These are phyloP conservation scores for Lasiosphaeria ovina DNA, from an alignment of 495 filamentous ascomycete genomes.

Conservation along the genomic window DNA sequence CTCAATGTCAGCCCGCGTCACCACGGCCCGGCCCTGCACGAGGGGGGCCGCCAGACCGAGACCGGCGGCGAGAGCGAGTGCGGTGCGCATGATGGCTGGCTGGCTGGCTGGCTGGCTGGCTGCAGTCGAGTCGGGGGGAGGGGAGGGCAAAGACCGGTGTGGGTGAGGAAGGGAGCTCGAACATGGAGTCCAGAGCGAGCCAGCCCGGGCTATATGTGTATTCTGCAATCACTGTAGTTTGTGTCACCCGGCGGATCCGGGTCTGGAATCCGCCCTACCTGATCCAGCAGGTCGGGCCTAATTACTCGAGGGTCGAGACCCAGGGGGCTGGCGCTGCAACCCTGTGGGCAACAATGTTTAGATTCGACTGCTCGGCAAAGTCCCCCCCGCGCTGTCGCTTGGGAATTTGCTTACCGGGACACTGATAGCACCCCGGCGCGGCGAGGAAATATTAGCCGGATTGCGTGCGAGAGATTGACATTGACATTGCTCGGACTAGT, in stretches of 20 bases:
- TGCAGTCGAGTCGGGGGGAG: background rate
- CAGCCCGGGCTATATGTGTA: background rate
- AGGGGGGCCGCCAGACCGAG: background rate
- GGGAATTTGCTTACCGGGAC: no score
- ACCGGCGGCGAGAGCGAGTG: background rate
- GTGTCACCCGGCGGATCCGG: background rate
- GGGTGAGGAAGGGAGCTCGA: background rate
- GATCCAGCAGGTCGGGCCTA: background rate
- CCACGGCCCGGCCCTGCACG: background rate
- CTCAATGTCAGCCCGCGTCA: slow-evolving; percentile 32
- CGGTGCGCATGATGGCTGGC: background rate
- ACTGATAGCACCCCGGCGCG: no score
- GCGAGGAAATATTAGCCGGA: no score
- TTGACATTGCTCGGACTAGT: no score
- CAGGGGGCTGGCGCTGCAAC: background rate
- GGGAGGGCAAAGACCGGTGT: background rate
- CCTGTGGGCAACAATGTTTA: background rate
- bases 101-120: background rate
- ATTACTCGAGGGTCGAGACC: background rate
- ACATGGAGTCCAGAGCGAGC: no score
- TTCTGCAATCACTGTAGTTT: background rate
- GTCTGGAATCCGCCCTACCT: background rate
- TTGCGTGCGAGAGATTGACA: no score
- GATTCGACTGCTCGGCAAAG: no score
- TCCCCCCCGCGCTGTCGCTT: no score